Percentiles rank a stretch among this genome's conserved stretches.
Conservation (phyloP, 345 rosid species). For the Eucalyptus paniculata region DNA sequence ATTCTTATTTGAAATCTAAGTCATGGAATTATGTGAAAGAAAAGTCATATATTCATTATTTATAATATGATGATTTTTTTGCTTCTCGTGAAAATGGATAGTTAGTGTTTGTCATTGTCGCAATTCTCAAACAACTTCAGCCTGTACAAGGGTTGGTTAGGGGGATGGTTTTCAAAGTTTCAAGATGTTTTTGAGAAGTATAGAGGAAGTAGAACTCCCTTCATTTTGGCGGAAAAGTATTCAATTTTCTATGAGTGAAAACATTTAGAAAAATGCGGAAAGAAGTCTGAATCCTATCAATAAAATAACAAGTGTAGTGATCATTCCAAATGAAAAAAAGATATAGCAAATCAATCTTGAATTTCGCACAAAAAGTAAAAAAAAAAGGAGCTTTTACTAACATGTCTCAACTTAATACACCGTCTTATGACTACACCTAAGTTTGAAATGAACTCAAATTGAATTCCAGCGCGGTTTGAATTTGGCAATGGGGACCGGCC, state of each 20-base stretch:
- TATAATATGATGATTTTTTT: not conserved
- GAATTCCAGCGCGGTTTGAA: not conserved
- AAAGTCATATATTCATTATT: not conserved
- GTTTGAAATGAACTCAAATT: not conserved
- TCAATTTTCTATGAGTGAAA: accelerated
- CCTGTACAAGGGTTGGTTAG: accelerated
- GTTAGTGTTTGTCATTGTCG: accelerated
- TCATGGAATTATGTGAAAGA: accelerated
- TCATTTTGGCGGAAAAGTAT: not conserved
- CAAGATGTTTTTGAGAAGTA: not conserved
- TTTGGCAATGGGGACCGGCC: not conserved
- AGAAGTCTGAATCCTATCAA: not conserved
- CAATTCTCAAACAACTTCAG: not conserved
- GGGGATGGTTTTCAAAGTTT: no score
- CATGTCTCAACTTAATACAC: accelerated
- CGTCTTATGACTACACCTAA: accelerated
- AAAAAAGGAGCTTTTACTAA: no score
- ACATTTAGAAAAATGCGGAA: accelerated
- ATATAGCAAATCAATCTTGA: accelerated
- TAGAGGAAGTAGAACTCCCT: not conserved
- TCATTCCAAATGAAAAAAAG: not conserved
- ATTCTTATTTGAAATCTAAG: accelerated
- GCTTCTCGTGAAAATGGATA: not conserved
- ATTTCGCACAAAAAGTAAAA: not conserved
- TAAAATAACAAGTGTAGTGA: accelerated